Evolutionary conservation across 2,329 filamentous ascomycete species (phyloP), one percentile per base, ranked within the genome.

Genomic region (Boeremia lycopersici): DNA sequence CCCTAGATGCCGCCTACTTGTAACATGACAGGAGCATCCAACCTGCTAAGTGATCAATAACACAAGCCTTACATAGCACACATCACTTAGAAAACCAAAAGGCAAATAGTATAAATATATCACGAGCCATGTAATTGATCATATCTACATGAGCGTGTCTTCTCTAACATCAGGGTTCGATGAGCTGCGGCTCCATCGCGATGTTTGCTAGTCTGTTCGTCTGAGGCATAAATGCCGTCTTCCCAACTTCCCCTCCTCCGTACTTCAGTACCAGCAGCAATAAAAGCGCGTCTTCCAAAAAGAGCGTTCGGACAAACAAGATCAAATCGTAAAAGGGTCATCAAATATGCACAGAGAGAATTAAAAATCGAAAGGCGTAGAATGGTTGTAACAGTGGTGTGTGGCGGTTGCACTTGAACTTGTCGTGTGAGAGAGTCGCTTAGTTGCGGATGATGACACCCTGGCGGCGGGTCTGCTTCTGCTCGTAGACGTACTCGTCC

Each of bases 401-500:
- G 35, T 38, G 48, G 35, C 34, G 48, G 28, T 42, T 34, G 34
- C 39, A 54, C 51, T 38, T 43, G 26, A 23, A 50, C 41, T 23
- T 13, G 10, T 42, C n/a, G 39, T 17, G 26, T 6, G 39, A 13
- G 19, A 8, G 7, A 19, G 30, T 23, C 19, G 51, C 48, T 59
- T 70, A 75, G 31, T 64, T 49, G 57, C 74, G 72, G 63, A 81
- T 75, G 64, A 80, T 70, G 44, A 81, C 72, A 58, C 78, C 78
- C 56, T 81, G 76, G 58, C 78, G 72, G 58, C 78, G 73, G 53
- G 78, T 80, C 36, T 74, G 73, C 76, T 79, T 78, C 65, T 77
- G 74, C 64, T 81, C 76, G 77, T 87, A 85, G 56, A 65, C 60
- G 61, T 67, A 65, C 68, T 87, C 85, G 60, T 88, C 87, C 65